These are phyloP conservation scores for Aspergillus versicolor DNA, from an alignment of 2,329 filamentous ascomycete genomes.

Conservation along the genomic window DNA sequence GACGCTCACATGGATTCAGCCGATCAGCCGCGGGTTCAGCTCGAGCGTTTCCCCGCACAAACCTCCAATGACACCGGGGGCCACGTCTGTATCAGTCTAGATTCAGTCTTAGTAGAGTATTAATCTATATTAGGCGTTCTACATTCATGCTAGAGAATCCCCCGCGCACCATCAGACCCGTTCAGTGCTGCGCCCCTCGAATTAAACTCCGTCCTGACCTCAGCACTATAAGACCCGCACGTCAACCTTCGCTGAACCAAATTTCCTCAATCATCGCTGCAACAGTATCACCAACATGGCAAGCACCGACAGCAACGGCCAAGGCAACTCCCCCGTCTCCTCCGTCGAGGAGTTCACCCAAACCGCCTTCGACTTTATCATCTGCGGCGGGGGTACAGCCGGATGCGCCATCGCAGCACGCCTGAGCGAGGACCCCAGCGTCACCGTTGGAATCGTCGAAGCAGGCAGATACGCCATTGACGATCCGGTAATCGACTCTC, in stretches of 20 bases:
- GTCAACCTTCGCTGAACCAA: not conserved
- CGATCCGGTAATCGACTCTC: constrained; percentile 29
- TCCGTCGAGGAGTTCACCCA: constrained; percentile 7
- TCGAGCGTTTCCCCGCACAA: too few species aligned
- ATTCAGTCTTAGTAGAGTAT: too few species aligned
- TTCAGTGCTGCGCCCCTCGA: too few species aligned
- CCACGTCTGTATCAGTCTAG: too few species aligned
- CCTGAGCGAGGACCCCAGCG: constrained; percentile 44
- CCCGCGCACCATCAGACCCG: too few species aligned
- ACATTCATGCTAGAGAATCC: too few species aligned
- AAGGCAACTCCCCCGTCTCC: not conserved
- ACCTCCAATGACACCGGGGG: too few species aligned
- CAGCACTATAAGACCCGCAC: not conserved
- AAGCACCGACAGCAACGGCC: not conserved
- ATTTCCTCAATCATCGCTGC: not conserved
- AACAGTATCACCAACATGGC: too few species aligned
- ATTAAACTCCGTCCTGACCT: too few species aligned
- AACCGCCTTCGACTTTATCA: constrained; percentile 30
- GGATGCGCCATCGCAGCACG: constrained; percentile 45
- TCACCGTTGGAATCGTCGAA: constrained; percentile 47
- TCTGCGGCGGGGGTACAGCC: constrained; percentile 57
- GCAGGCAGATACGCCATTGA: constrained; percentile 38
- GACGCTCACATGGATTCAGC: too few species aligned
- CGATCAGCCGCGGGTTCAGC: too few species aligned
- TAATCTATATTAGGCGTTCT: too few species aligned